Evolutionary conservation across 768 basidiomycete genomes (phyloP), one percentile per base, ranked within the genome.

Genomic region (Lentinula edodes): DNA sequence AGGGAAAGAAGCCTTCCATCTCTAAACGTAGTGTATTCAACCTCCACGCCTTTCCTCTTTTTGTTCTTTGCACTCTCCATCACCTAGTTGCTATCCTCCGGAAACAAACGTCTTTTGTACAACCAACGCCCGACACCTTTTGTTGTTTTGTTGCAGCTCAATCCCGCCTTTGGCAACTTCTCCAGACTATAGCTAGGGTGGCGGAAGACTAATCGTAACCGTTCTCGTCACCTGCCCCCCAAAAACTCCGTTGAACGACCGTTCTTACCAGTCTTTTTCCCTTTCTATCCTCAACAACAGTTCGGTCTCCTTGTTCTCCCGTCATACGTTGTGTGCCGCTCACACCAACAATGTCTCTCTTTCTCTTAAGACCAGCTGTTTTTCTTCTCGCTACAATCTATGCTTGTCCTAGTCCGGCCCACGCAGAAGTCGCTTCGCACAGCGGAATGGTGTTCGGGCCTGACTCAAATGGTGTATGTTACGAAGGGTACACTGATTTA

Each of bases 301-400:
- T 56, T 23, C 23, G 39, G 6, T 16, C 28, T 38, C 12, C 38
- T 43, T 13, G 18, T 39, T 3, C 18, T 3, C 18, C 54, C 10
- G 32, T 20, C 54, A 39, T 39, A 39, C 38, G 38, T 39, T 39
- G 12, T 16, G 39, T 54, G 35, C 15, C 52, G 6, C 54, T n/a
- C 36, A 20, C 28, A 54, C 28, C 41, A 28, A 23, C 35, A 20
- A 58, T 59, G 58, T 59, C 58, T 23, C n/a, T 59, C 43, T 59
- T 50, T 34, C 32, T 59, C 5, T 38, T 45, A 18, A 32, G 58
- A 38, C 58, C 58, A 10, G 58, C 58, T 34, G 48, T 59, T 23
- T 41, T 59, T 35, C 48, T 59, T 41, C 58, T 59, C 46, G 36
- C 58, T 13, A 51, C 58, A 12, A 16, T 38, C 18, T 59, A n/a